These are phyloP conservation scores for Alternaria gansuensis DNA, from an alignment of 2,329 filamentous ascomycete genomes.

Conservation along the genomic window DNA sequence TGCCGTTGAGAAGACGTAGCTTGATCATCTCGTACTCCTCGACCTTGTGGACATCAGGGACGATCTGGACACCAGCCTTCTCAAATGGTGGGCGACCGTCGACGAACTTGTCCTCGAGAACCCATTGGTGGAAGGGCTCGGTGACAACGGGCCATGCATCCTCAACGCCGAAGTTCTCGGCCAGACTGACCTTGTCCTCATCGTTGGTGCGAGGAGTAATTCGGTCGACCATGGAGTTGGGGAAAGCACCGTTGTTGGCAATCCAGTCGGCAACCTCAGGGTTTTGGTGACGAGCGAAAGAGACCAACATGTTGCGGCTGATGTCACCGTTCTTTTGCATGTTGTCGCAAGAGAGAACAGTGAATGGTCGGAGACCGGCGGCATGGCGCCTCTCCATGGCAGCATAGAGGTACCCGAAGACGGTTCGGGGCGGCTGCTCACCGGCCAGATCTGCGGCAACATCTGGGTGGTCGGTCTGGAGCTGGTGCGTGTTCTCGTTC, in stretches of 20 bases:
- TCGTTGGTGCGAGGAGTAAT: constrained; percentile 41
- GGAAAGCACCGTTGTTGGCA: constrained; percentile 41
- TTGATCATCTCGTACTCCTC: constrained; percentile 44
- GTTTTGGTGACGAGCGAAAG: constrained; percentile 36
- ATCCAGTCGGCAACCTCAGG: constrained; percentile 40
- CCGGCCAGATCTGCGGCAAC: constrained; percentile 39
- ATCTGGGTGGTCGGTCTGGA: constrained; percentile 38
- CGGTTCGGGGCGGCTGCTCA: constrained; percentile 35
- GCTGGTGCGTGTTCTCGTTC: constrained; percentile 45
- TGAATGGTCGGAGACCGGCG: constrained; percentile 40
- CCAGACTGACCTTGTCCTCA: constrained; percentile 33
- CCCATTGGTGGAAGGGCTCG: constrained; percentile 44
- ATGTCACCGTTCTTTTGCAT: constrained; percentile 45
- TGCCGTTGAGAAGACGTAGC: constrained; percentile 41
- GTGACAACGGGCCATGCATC: constrained; percentile 44
- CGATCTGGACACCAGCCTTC: constrained; percentile 44
- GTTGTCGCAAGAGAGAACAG: constrained; percentile 45
- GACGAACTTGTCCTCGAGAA: constrained; percentile 43
- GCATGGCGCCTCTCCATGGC: constrained; percentile 38
- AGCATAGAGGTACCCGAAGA: constrained; percentile 40
- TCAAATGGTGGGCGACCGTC: constrained; percentile 42
- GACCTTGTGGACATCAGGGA: constrained; percentile 38
- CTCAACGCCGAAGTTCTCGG: constrained; percentile 37
- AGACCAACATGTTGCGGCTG: constrained; percentile 39
- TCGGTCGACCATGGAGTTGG: constrained; percentile 46